phyloP scores from a whole-genome alignment of 495 filamentous ascomycete species.

The Neurospora discreta region DNA sequence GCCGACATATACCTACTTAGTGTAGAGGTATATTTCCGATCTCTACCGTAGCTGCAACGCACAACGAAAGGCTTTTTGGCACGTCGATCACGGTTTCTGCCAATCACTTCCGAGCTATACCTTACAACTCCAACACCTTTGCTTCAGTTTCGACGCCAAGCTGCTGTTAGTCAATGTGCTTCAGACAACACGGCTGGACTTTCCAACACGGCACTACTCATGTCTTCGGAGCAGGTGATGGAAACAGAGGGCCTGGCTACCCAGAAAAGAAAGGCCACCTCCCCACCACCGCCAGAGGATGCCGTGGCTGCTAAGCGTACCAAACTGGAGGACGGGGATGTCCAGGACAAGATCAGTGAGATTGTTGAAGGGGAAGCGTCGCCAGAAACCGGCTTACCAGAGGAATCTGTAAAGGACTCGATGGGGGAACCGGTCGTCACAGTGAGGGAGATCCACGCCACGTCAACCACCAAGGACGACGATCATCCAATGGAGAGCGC shows the following conservation, averaged over 20 bases:
- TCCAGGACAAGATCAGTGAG: constrained; percentile 9
- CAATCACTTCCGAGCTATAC: background rate
- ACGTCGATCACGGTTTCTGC: background rate
- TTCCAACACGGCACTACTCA: background rate
- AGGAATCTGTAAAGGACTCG: background rate
- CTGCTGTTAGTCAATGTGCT: background rate
- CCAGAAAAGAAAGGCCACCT: constrained; percentile 18
- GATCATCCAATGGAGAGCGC: background rate
- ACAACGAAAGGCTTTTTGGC: background rate
- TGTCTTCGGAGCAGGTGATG: background rate
- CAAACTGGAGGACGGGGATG: constrained; percentile 7
- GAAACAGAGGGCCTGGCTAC: background rate
- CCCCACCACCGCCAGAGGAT: constrained; percentile 4
- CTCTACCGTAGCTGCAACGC: background rate
- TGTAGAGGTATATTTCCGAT: background rate
- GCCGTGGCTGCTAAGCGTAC: constrained; percentile 10
- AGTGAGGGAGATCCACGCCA: background rate
- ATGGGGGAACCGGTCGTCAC: background rate
- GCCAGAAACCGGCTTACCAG: no score
- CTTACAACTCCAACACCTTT: background rate
- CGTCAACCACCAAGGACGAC: background rate
- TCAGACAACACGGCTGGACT: background rate
- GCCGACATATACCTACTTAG: background rate
- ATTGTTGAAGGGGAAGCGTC: background rate
- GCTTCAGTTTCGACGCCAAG: background rate